Evolutionary conservation across 1,139 yeast species (phyloP), one percentile per base, ranked within the genome.

Genomic region (Geotrichum citri-aurantii): DNA sequence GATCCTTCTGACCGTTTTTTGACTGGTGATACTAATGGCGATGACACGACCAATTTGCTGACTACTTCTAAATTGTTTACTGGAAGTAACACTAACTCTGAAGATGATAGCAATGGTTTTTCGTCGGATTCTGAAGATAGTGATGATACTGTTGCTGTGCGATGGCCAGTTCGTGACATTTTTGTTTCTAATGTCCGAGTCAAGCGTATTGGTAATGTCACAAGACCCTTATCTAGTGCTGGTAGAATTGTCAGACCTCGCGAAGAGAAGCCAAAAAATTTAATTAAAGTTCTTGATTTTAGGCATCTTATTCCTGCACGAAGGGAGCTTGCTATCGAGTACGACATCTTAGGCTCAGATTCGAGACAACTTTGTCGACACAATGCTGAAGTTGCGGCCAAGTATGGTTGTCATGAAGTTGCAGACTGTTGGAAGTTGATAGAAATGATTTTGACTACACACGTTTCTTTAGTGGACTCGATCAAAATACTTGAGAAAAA

Each of bases 341-440:
- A 91, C 69, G 76, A 84, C 52, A 81, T 90, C 0, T 72, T 84
- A 56, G 95, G 95, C 0, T 85, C 79, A 23, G 69, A 82, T 0
- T 87, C 95, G 0, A 85, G 82, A 55, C 80, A 77, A 37, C 72
- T 89, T 54, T 91, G 95, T 0, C 72, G 75, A 10, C 82, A 86
- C 68, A 92, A 92, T 69, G 81, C 90, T 2, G 74, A 75, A n/a
- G 85, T 91, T 1, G 96, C 97, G 0, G 76, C 76, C 31, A 81
- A 80, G 59, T 77, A 81, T 71, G 92, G 88, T 0, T 79, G 81
- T 52, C 72, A 72, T 3, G 91, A 84, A 37, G 77, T 88, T 5
- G 84, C 88, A 17, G 85, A 86, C 63, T 85, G 89, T 48, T 92
- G 98, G 98, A 80, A 77, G 60, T 74, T 91, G n/a, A 55, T 72